Percentiles rank a stretch among this genome's conserved stretches.
These are phyloP conservation scores for Marchantia paleacea DNA, from an alignment of 225 moss, liverwort and hornwort genomes.

Conservation along the genomic window DNA sequence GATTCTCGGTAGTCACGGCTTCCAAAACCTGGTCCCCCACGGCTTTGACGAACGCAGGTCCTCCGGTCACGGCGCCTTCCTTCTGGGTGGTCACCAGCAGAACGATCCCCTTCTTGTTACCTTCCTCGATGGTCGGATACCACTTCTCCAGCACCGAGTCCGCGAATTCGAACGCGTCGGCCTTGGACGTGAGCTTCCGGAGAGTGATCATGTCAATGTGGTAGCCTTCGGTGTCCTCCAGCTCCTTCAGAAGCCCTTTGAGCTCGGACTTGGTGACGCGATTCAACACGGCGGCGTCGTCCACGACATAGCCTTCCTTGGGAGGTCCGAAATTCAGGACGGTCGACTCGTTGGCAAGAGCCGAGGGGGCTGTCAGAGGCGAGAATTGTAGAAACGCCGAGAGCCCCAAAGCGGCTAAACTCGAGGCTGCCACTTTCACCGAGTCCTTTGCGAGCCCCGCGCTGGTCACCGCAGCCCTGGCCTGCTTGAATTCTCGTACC, in stretches of 20 bases:
- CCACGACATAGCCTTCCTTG: slow-evolving; percentile 62
- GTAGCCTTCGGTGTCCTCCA: slow-evolving; percentile 76
- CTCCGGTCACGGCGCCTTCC: slow-evolving; percentile 94
- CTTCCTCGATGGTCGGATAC: slow-evolving; percentile 91
- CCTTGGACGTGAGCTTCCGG: slow-evolving; percentile 75
- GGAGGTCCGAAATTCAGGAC: slow-evolving; percentile 70
- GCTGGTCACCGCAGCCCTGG: slow-evolving; percentile 3
- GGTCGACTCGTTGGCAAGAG: slow-evolving; percentile 68
- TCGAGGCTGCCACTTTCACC: slow-evolving; percentile 33
- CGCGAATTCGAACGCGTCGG: slow-evolving; percentile 96
- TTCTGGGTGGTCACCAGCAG: slow-evolving; percentile 93
- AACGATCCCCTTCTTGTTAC: slow-evolving; percentile 90
- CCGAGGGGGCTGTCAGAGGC: slow-evolving; percentile 30
- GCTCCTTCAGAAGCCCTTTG: slow-evolving; percentile 66
- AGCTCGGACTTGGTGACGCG: slow-evolving; percentile 92
- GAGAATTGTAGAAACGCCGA: slow-evolving; percentile 38
- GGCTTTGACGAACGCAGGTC: slow-evolving; percentile 73
- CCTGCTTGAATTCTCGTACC: slow-evolving; percentile 22
- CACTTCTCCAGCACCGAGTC: slow-evolving; percentile 95
- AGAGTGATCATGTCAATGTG: slow-evolving; percentile 80
- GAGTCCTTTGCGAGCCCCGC: slow-evolving; percentile 29
- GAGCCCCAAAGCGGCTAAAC: slow-evolving; percentile 43
- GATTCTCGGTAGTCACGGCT: slow-evolving; percentile 74
- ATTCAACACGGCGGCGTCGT: slow-evolving; percentile 87
- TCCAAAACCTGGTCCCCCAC: slow-evolving; percentile 80